Evolutionary conservation across 257 asterid species (phyloP).

Genomic region (Solanum commersonii): DNA sequence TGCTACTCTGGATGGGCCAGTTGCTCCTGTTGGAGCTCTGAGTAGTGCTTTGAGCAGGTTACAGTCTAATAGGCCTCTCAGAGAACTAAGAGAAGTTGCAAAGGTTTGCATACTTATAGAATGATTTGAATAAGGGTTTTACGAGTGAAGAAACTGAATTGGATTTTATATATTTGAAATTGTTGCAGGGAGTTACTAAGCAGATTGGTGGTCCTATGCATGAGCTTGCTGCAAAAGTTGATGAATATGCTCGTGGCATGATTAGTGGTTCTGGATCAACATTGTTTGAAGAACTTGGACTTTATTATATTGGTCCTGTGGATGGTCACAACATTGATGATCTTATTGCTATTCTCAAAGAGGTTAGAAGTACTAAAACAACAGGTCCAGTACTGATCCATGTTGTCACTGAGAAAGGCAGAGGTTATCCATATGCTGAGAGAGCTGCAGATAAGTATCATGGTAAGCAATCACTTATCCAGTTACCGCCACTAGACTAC

Average conservation of each 20-base stretch:
- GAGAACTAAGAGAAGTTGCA: constrained; percentile 93
- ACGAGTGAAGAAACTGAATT: background rate
- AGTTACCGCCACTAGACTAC: background rate
- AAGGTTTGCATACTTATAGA: constrained; percentile 33
- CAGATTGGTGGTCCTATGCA: constrained; percentile 96
- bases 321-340: constrained; percentile 92
- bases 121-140: background rate
- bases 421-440: constrained; percentile 95
- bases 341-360: constrained; percentile 64
- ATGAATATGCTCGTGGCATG: constrained; percentile 95
- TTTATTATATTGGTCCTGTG: constrained; percentile 91
- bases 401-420: constrained; percentile 89
- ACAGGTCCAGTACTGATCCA: constrained; percentile 92
- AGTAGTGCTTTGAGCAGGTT: constrained; percentile 83
- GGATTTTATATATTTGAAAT: constrained; percentile 5
- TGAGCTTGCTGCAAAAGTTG: constrained; percentile 90
- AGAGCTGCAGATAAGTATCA: constrained; percentile 94
- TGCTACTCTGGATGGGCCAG: constrained; percentile 80
- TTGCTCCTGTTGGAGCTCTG: constrained; percentile 84
- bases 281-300: constrained; percentile 89
- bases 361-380: constrained; percentile 82
- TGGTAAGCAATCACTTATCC: constrained; percentile 27
- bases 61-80: constrained; percentile 82
- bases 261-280: constrained; percentile 92
- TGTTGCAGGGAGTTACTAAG: constrained; percentile 85